phyloP scores from a whole-genome alignment of 108 stramenopile species.

The Skeletonema costatum region DNA sequence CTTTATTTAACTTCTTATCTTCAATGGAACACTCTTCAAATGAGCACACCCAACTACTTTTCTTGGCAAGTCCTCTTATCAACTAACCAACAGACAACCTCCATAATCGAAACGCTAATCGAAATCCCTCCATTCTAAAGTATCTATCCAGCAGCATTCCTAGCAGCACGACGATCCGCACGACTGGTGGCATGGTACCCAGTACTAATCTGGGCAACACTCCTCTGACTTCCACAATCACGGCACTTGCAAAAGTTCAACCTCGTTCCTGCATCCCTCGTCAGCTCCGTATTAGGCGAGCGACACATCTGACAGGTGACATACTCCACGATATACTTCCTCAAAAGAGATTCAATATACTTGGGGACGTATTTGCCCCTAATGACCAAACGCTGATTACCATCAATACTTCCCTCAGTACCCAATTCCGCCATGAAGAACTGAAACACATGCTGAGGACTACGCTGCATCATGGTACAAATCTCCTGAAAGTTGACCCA shows the following conservation, averaged over 20 bases:
- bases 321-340: slow-evolving; percentile 99
- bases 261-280: slow-evolving; percentile 89
- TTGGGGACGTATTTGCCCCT: slow-evolving; percentile 96
- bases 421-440: slow-evolving; percentile 99
- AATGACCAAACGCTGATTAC: slow-evolving; percentile 97
- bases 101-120: background rate
- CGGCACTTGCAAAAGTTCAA: slow-evolving; percentile 96
- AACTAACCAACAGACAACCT: background rate
- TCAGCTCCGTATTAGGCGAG: slow-evolving; percentile 93
- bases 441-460: slow-evolving; percentile 96
- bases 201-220: slow-evolving; percentile 93
- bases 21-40: too few relatives aligned
- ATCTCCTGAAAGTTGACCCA: slow-evolving; percentile 99
- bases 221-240: slow-evolving; percentile 90
- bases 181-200: slow-evolving; percentile 99
- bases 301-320: slow-evolving; percentile 99
- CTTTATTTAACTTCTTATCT: too few relatives aligned
- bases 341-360: slow-evolving; percentile 97
- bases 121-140: background rate
- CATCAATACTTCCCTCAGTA: slow-evolving; percentile 98
- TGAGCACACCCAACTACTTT: background rate
- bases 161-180: slow-evolving; percentile 96
- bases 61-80: background rate
- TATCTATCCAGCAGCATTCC: slow-evolving; percentile 82
- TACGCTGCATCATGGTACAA: slow-evolving; percentile 97